Evolutionary conservation across 805 yeast species (phyloP).

Genomic region (Priceomyces melissophilus): DNA sequence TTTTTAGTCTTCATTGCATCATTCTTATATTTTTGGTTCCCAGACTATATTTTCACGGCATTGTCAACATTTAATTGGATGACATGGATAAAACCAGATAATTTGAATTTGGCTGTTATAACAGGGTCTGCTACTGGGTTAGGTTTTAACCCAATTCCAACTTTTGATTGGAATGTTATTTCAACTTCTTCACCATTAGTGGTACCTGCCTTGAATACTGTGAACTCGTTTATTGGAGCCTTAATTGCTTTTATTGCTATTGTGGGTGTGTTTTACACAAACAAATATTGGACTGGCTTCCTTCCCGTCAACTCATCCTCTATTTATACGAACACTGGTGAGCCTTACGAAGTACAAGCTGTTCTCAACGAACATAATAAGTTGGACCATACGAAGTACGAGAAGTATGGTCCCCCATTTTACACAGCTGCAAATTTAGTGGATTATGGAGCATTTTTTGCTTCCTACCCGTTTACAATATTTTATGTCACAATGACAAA

Average conservation of each 20-base stretch:
- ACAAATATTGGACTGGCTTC: slow-evolving; percentile 26
- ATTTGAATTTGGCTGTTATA: slow-evolving; percentile 42
- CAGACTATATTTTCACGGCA: slow-evolving; percentile 38
- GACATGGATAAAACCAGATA: slow-evolving; percentile 51
- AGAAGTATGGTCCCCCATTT: slow-evolving; percentile 21
- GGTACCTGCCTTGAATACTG: slow-evolving; percentile 20
- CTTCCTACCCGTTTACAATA: slow-evolving; percentile 7
- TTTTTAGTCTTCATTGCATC: slow-evolving; percentile 27
- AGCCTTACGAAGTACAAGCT: slow-evolving; percentile 20
- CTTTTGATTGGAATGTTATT: slow-evolving; percentile 30
- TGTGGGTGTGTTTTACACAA: slow-evolving; percentile 25
- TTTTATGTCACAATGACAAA: slow-evolving; percentile 11
- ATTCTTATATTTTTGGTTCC: slow-evolving; percentile 51
- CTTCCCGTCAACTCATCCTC: slow-evolving; percentile 20
- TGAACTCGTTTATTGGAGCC: slow-evolving; percentile 21
- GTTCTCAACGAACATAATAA: slow-evolving; percentile 34
- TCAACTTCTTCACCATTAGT: slow-evolving; percentile 13
- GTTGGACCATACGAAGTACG: slow-evolving; percentile 16
- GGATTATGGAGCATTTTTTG: slow-evolving; percentile 16
- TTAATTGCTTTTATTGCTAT: slow-evolving; percentile 21
- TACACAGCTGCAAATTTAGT: slow-evolving; percentile 24
- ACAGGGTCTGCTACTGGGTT: slow-evolving; percentile 46
- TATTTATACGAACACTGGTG: slow-evolving; percentile 25
- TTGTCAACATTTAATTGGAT: slow-evolving; percentile 48
- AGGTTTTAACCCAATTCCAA: slow-evolving; percentile 49